phyloP scores from a whole-genome alignment of 768 basidiomycete genomes.

The Lactarius vividus region DNA sequence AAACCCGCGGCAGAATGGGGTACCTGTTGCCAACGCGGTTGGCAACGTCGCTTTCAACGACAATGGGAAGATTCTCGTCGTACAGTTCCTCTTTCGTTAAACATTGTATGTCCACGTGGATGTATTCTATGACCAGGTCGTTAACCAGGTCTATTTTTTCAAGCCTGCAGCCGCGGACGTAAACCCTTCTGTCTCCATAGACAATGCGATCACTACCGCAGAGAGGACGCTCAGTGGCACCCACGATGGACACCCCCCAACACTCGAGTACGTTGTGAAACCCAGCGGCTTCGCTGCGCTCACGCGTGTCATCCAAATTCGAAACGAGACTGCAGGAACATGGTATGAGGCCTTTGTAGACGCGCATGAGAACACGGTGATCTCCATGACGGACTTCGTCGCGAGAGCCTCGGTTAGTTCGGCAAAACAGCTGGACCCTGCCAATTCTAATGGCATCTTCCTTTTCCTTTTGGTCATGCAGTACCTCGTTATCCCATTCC shows the following conservation, averaged over 20 bases:
- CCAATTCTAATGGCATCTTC: neutral
- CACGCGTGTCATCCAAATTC: slow-evolving; percentile 43
- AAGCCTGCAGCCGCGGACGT: slow-evolving; percentile 32
- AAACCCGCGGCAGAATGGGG: slow-evolving; percentile 32
- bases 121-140: neutral
- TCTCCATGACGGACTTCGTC: slow-evolving; percentile 53
- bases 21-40: slow-evolving; percentile 42
- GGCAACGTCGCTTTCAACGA: slow-evolving; percentile 46
- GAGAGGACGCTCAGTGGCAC: slow-evolving; percentile 40
- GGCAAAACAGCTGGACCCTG: neutral
- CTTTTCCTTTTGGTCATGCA: slow-evolving; percentile 20
- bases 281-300: slow-evolving; percentile 40
- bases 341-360: slow-evolving; percentile 62
- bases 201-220: slow-evolving; percentile 38
- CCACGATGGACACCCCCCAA: slow-evolving; percentile 40
- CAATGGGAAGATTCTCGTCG: slow-evolving; percentile 41
- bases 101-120: slow-evolving; percentile 35
- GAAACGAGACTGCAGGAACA: slow-evolving; percentile 41
- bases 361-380: slow-evolving; percentile 50
- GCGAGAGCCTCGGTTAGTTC: slow-evolving; percentile 41
- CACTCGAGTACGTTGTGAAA: slow-evolving; percentile 42
- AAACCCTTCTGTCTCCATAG: slow-evolving; percentile 38
- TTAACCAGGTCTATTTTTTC: neutral
- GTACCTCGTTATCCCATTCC: slow-evolving; percentile 43
- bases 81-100: slow-evolving; percentile 49